A percentile compares a stretch with the other conserved stretches of the same genome.
These are phyloP conservation scores for Antrodiella citrinella DNA, from an alignment of 768 basidiomycete genomes.

Conservation along the genomic window DNA sequence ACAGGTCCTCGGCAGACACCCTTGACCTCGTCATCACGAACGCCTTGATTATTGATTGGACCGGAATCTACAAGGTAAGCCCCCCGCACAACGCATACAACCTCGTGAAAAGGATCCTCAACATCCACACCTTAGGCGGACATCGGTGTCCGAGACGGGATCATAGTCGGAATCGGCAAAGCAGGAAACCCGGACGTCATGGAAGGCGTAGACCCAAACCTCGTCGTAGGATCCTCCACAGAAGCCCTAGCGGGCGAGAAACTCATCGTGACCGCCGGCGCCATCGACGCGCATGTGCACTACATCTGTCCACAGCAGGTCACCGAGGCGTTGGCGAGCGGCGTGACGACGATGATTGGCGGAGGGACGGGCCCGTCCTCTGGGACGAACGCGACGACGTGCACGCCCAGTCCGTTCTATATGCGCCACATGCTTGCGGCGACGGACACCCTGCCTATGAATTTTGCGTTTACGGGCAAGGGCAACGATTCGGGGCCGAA, in stretches of 20 bases:
- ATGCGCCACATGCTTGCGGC: conserved; percentile 88
- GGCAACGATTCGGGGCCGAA: conserved; percentile 80
- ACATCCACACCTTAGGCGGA: conserved; percentile 57
- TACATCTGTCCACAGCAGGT: conserved; percentile 95
- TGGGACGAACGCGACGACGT: conserved; percentile 89
- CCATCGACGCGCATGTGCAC: conserved; percentile 88
- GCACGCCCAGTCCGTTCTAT: conserved; percentile 86
- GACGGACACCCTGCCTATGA: conserved; percentile 84
- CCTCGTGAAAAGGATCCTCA: neutral
- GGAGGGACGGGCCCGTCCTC: conserved; percentile 93
- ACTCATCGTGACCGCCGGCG: conserved; percentile 88
- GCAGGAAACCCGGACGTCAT: conserved; percentile 95
- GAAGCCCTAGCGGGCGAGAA: conserved; percentile 97
- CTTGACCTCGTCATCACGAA: conserved; percentile 95
- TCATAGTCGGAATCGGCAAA: conserved; percentile 88
- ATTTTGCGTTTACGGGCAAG: conserved; percentile 94
- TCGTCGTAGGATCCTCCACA: conserved; percentile 84
- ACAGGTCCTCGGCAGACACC: conserved; percentile 53
- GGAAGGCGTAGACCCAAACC: conserved; percentile 61
- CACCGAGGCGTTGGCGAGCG: conserved; percentile 71
- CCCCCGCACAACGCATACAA: too few relatives aligned
- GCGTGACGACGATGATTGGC: conserved; percentile 91
- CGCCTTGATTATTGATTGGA: conserved; percentile 90
- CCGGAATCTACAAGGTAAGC: conserved; percentile 84
- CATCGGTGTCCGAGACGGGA: conserved; percentile 81